Evolutionary conservation across 306 rosid species (phyloP).

Genomic region (Mimosa pudica): DNA sequence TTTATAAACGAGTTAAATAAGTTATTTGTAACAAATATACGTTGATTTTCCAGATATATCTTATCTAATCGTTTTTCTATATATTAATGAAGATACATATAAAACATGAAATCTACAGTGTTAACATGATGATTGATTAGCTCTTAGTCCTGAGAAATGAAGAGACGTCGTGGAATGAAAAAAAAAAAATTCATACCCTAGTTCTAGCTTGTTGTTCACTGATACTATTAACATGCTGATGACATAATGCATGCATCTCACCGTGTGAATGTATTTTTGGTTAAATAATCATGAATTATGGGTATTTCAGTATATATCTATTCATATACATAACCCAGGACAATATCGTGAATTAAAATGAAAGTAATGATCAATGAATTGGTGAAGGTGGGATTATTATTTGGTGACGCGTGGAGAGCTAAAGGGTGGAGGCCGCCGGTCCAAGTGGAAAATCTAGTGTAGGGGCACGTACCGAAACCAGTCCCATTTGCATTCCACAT

Average conservation of each 20-base stretch:
- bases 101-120: no score
- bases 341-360: neutral
- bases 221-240: neutral
- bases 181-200: neutral
- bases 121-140: no score
- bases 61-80: no score
- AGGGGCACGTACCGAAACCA: slow-evolving; percentile 37
- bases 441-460: slow-evolving; percentile 42
- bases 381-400: neutral
- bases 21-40: no score
- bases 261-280: no score
- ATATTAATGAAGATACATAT: no score
- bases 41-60: no score
- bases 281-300: no score
- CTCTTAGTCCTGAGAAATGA: no score
- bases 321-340: neutral
- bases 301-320: no score
- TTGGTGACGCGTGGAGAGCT: slow-evolving; percentile 14
- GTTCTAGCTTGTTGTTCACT: neutral
- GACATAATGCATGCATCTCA: neutral
- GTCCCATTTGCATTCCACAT: slow-evolving; percentile 44
- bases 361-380: neutral
- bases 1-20: no score
- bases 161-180: no score
- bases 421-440: neutral